These are phyloP conservation scores for Pseudogymnoascus sp. DNA, from an alignment of 2,329 filamentous ascomycete genomes.

Conservation along the genomic window DNA sequence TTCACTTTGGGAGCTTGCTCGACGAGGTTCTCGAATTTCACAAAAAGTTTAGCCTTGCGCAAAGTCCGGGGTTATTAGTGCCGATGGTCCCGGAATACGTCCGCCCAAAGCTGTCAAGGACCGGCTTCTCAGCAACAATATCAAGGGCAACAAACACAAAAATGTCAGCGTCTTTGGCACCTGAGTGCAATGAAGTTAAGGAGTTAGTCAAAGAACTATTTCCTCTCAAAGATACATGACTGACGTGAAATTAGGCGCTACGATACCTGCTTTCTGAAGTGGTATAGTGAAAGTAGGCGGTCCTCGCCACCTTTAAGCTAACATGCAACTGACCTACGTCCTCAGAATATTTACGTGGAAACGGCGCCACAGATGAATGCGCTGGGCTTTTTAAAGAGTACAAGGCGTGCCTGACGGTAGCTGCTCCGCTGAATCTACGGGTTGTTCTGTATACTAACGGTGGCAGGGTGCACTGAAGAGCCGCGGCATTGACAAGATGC, in stretches of 20 bases:
- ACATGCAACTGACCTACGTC: slow-evolving; percentile 15
- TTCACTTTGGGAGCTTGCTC: slow-evolving; percentile 1
- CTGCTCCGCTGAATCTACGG: slow-evolving; percentile 12
- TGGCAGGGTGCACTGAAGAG: slow-evolving; percentile 75
- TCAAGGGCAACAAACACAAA: slow-evolving; percentile 19
- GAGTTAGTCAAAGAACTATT: slow-evolving; percentile 55
- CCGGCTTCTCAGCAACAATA: neutral
- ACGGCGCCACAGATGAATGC: slow-evolving; percentile 77
- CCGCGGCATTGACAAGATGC: slow-evolving; percentile 84
- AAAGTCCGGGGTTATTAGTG: slow-evolving; percentile 10
- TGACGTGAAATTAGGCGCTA: slow-evolving; percentile 59
- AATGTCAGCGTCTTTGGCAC: slow-evolving; percentile 92
- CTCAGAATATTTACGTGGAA: slow-evolving; percentile 81
- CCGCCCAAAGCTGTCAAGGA: slow-evolving; percentile 5
- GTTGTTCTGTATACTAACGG: neutral
- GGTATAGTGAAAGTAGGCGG: slow-evolving; percentile 92
- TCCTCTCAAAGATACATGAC: slow-evolving; percentile 16
- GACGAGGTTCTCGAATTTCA: slow-evolving; percentile 13
- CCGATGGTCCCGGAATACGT: slow-evolving; percentile 7
- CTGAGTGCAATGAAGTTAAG: slow-evolving; percentile 92
- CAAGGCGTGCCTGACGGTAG: slow-evolving; percentile 74
- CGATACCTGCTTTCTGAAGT: slow-evolving; percentile 95
- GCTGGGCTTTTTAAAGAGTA: slow-evolving; percentile 82
- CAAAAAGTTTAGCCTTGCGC: slow-evolving; percentile 13
- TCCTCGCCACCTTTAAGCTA: slow-evolving; percentile 18